Evolutionary conservation across 805 yeast genomes (phyloP), one percentile per base, ranked within the genome.

Genomic region (Myxozyma nipponensis): DNA sequence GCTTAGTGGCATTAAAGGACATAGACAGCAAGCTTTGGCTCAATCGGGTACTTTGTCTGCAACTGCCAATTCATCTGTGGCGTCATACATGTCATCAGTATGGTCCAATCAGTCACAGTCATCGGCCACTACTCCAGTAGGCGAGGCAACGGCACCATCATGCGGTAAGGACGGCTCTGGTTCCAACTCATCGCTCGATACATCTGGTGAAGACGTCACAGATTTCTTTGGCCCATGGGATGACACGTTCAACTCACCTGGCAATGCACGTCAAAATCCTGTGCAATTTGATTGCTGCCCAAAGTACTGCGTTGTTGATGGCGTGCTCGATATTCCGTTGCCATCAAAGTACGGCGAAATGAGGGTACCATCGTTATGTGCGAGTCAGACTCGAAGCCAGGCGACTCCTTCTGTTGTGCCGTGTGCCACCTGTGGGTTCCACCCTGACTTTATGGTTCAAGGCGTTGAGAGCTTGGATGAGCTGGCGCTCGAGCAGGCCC

Each of bases 141-240:
- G 13, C 13, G 32, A 28, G 13, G 7, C 32, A 9, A 41, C 44
- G 32, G 13, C 44, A 3, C 17, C 44, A 24, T 32, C 17, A n/a
- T 21, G 19, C 34, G 17, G 24, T 32, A 13, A n/a, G 25, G n/a
- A 21, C n/a, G 13, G 24, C 22, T 17, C 24, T 18, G 21, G 37
- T 18, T 4, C 36, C 10, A 35, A 41, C n/a, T 19, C 24, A 6
- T 13, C 37, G 24, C 10, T 18, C 3, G 13, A 18, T 18, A 21
- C 17, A 17, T 13, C 37, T 28, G 37, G 10, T 13, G 42, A 39
- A 7, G 3, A 15, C 28, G 42, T 22, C 18, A 6, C 30, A 26
- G 44, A 41, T n/a, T 41, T 41, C 17, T 41, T 41, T 28, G 44
- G 44, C n/a, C 36, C 44, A 13, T 41, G 44, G 44, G 44, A 41